Conservation (phyloP, 202 grass and related monocot species). For the Schoenoplectus tabernaemontani region DNA sequence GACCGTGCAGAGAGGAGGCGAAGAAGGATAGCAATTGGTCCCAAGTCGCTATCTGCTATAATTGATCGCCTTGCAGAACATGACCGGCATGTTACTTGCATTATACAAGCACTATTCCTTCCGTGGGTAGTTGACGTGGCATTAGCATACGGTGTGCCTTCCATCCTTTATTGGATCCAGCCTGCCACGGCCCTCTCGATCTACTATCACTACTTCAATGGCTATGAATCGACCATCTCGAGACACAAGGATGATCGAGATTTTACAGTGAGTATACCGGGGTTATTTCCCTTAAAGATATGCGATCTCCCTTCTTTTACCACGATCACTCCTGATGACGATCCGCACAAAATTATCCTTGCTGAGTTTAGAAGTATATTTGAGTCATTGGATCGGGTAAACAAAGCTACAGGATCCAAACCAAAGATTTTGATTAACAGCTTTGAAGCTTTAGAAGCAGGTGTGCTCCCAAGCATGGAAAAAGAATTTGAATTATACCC, state of each 20-base stretch:
- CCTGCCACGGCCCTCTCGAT: slow-evolving; percentile 34
- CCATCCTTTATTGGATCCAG: slow-evolving; percentile 52
- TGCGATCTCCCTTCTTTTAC: slow-evolving; percentile 29
- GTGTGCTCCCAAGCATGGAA: neutral
- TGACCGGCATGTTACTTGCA: slow-evolving; percentile 27
- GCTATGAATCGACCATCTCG: slow-evolving; percentile 24
- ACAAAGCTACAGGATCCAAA: neutral
- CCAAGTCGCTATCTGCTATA: neutral
- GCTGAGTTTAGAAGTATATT: slow-evolving; percentile 3
- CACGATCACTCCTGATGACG: neutral
- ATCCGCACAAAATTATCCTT: neutral
- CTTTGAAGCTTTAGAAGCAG: slow-evolving; percentile 20
- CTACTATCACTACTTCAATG: slow-evolving; percentile 52
- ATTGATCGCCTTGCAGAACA: slow-evolving; percentile 10
- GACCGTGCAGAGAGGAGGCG: neutral
- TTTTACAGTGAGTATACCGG: slow-evolving; percentile 22
- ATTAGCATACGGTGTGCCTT: slow-evolving; percentile 17
- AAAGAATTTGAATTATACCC: slow-evolving; percentile 13
- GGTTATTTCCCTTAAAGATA: slow-evolving; percentile 22
- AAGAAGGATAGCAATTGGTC: neutral
- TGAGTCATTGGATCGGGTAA: neutral
- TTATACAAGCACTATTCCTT: slow-evolving; percentile 21
- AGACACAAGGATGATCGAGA: slow-evolving; percentile 19
- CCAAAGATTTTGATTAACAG: slow-evolving; percentile 40
- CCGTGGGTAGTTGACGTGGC: slow-evolving; percentile 27